phyloP scores from a whole-genome alignment of 2,329 filamentous ascomycete species.

The Leptographium galeiforme region DNA sequence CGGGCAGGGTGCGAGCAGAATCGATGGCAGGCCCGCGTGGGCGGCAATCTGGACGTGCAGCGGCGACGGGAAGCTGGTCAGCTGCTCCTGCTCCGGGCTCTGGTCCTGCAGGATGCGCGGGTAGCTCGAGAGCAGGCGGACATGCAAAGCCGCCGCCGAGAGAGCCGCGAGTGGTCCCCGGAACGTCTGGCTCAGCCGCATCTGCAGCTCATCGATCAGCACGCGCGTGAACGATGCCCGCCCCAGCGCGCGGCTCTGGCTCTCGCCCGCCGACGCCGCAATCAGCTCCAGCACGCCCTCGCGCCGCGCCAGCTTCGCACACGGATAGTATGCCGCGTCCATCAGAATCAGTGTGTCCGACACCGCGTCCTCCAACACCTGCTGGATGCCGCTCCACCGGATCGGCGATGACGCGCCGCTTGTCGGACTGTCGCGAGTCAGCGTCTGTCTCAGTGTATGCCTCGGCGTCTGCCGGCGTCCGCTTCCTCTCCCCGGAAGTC shows the following conservation, averaged over 20 bases:
- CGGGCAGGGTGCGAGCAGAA: slow-evolving; percentile 38
- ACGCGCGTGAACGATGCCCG: slow-evolving; percentile 39
- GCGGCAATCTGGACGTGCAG: slow-evolving; percentile 42
- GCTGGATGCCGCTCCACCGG: slow-evolving; percentile 43
- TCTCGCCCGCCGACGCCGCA: slow-evolving; percentile 40
- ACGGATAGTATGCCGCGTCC: slow-evolving; percentile 45
- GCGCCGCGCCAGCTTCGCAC: slow-evolving; percentile 35
- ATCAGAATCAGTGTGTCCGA: slow-evolving; percentile 44
- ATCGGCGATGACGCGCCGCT: slow-evolving; percentile 22
- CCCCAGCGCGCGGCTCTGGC: slow-evolving; percentile 32
- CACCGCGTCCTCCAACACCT: slow-evolving; percentile 39
- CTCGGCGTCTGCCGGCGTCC: neutral
- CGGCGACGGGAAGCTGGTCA: slow-evolving; percentile 38
- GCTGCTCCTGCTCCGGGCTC: slow-evolving; percentile 30
- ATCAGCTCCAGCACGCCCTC: slow-evolving; percentile 43
- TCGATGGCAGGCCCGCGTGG: slow-evolving; percentile 39
- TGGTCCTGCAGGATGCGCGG: slow-evolving; percentile 37
- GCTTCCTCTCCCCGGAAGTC: too few species aligned
- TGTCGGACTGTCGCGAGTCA: neutral
- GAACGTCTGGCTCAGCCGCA: slow-evolving; percentile 28
- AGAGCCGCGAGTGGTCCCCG: slow-evolving; percentile 30
- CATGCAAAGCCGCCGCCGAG: slow-evolving; percentile 34
- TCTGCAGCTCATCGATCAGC: slow-evolving; percentile 35
- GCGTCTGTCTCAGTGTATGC: neutral
- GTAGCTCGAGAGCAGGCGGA: slow-evolving; percentile 30